phyloP scores from a whole-genome alignment of 208 protist species.

The Acanthamoeba healyi region DNA sequence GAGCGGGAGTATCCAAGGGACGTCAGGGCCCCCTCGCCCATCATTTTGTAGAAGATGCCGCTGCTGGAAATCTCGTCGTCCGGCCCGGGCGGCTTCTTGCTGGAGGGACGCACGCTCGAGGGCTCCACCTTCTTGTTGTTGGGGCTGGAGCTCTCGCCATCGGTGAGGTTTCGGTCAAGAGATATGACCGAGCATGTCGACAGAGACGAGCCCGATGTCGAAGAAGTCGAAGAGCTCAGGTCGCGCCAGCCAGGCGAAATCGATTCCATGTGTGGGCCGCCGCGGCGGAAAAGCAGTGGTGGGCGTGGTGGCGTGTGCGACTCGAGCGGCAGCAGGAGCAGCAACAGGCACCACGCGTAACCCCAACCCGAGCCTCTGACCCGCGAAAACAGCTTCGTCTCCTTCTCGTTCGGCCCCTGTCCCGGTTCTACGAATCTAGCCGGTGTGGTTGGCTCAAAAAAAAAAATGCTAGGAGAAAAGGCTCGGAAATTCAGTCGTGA shows the following conservation, averaged over 20 bases:
- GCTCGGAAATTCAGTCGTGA: no score
- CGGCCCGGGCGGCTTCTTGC: background rate
- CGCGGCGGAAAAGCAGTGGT: no score
- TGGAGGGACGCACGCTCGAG: background rate
- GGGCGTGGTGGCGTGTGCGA: background rate
- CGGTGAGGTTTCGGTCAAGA: background rate
- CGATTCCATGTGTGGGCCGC: background rate
- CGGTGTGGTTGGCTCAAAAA: background rate
- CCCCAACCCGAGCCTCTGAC: background rate
- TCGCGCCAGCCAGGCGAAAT: background rate
- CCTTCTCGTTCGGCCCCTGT: background rate
- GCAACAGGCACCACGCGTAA: background rate
- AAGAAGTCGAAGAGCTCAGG: background rate
- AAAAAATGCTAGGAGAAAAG: no score
- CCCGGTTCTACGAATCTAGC: background rate
- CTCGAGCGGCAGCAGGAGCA: background rate
- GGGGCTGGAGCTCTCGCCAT: background rate
- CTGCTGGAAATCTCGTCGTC: conserved; percentile 63
- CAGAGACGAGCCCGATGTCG: background rate
- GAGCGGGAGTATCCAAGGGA: background rate
- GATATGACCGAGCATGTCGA: background rate
- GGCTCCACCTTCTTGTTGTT: background rate
- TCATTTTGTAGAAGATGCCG: conserved; percentile 73
- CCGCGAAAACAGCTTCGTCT: background rate
- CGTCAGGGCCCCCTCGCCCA: conserved; percentile 45